Conservation (phyloP, 352 stramenopile species). For the Phytophthora lateralis region DNA sequence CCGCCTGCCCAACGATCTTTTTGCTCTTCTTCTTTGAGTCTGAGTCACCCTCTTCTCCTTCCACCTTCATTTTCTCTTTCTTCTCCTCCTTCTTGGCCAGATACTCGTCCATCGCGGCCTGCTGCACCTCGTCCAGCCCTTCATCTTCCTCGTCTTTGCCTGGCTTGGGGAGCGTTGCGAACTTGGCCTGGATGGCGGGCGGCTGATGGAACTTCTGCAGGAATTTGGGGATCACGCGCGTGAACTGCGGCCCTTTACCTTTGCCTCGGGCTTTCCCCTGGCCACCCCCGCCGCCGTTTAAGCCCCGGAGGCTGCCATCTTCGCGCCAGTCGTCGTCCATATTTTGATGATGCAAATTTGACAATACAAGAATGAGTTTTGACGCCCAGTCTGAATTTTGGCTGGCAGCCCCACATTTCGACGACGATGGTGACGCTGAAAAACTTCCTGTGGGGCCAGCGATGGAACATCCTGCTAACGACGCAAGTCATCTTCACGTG, state of each 20-base stretch:
- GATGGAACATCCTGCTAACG: constrained; percentile 81
- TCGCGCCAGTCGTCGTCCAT: constrained; percentile 84
- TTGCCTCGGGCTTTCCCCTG: constrained; percentile 38
- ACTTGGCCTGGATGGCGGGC: constrained; percentile 74
- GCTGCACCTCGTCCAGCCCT: constrained; percentile 82
- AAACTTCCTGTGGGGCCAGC: constrained; percentile 65
- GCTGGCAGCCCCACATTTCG: constrained; percentile 5
- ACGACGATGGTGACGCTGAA: constrained; percentile 32
- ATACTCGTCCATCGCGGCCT: constrained; percentile 76
- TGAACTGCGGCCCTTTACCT: constrained; percentile 73
- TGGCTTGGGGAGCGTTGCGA: constrained; percentile 47
- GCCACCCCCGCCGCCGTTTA: constrained; percentile 34
- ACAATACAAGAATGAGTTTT: background rate
- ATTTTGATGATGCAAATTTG: background rate
- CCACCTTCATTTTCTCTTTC: constrained; percentile 35
- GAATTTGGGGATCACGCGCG: constrained; percentile 85
- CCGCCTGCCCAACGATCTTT: constrained; percentile 39
- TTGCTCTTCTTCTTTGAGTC: constrained; percentile 29
- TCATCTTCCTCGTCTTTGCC: constrained; percentile 59
- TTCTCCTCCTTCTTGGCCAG: constrained; percentile 59
- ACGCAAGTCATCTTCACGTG: constrained; percentile 74
- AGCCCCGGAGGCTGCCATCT: constrained; percentile 73
- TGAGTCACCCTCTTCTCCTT: constrained; percentile 10
- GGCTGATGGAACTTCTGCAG: constrained; percentile 76
- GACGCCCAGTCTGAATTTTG: constrained; percentile 13